Evolutionary conservation across 176 grass and related monocot species (phyloP).

Genomic region (Pharus latifolius): DNA sequence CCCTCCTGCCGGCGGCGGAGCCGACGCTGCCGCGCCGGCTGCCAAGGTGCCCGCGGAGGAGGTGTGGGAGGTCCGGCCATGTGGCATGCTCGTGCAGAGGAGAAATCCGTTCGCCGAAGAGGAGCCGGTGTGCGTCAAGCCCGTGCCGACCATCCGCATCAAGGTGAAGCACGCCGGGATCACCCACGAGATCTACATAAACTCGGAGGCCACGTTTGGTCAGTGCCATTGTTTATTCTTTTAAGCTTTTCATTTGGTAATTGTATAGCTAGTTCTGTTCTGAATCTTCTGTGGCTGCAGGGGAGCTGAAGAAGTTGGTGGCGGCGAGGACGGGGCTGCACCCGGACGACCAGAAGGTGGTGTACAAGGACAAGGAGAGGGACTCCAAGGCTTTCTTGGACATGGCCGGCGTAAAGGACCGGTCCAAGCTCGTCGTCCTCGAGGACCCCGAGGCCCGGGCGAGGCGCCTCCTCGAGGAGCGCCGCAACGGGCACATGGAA

Average conservation of each 20-base stretch:
- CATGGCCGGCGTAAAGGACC: conserved; percentile 71
- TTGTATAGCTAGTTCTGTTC: neutral
- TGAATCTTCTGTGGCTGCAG: conserved; percentile 11
- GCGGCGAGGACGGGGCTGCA: conserved; percentile 55
- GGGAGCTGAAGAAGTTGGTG: conserved; percentile 81
- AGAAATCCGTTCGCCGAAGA: conserved; percentile 26
- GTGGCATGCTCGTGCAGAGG: conserved; percentile 98
- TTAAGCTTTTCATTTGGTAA: no score
- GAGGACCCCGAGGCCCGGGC: conserved; percentile 79
- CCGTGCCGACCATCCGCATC: conserved; percentile 73
- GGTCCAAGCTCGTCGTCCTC: conserved; percentile 65
- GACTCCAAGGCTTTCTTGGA: conserved; percentile 85
- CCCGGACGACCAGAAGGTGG: conserved; percentile 75
- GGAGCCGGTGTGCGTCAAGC: conserved; percentile 30
- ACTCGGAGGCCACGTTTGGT: conserved; percentile 69
- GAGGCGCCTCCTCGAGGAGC: conserved; percentile 79
- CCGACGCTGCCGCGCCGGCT: neutral
- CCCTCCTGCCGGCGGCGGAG: neutral
- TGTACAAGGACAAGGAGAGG: conserved; percentile 89
- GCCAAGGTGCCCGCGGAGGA: conserved; percentile 46
- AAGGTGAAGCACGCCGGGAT: conserved; percentile 74
- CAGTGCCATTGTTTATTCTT: neutral
- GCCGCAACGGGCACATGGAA: conserved; percentile 45
- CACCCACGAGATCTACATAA: conserved; percentile 96
- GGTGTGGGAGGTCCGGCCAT: conserved; percentile 86